phyloP scores from a whole-genome alignment of 306 rosid genomes.

The Potentilla sterilis region DNA sequence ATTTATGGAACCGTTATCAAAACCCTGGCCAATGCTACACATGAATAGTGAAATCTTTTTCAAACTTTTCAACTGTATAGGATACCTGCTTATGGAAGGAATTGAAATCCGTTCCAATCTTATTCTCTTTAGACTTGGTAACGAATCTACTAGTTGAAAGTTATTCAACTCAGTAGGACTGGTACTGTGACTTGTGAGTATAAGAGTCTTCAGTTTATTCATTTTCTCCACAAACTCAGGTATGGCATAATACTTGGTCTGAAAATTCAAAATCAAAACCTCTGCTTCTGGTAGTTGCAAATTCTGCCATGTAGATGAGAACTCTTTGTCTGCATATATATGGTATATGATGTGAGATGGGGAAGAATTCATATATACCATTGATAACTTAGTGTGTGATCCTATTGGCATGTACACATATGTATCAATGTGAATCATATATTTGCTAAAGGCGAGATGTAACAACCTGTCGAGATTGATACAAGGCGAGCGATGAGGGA shows the following conservation, averaged over 20 bases:
- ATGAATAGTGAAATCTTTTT: constrained; percentile 51
- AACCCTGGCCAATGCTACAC: constrained; percentile 53
- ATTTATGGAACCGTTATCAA: constrained; percentile 20
- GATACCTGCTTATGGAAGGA: constrained; percentile 34
- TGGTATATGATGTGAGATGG: neutral
- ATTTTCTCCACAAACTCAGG: constrained; percentile 50
- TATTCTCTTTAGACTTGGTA: constrained; percentile 39
- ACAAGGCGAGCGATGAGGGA: constrained; percentile 37
- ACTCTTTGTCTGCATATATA: constrained; percentile 44
- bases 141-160: constrained; percentile 30
- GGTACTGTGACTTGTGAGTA: constrained; percentile 41
- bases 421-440: neutral
- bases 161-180: constrained; percentile 37
- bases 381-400: too few relatives aligned
- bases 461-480: constrained; percentile 63
- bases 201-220: constrained; percentile 51
- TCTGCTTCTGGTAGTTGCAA: constrained; percentile 43
- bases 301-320: constrained; percentile 50
- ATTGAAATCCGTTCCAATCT: constrained; percentile 53
- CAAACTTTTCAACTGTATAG: constrained; percentile 36
- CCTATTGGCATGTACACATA: too few relatives aligned
- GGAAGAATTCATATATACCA: neutral
- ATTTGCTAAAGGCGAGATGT: constrained; percentile 1
- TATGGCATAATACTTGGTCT: constrained; percentile 33
- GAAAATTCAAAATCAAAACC: constrained; percentile 55